Percentiles rank a stretch among this genome's conserved stretches.
These are phyloP conservation scores for Thalia dealbata DNA, from an alignment of 176 grass and related monocot genomes.

Conservation along the genomic window DNA sequence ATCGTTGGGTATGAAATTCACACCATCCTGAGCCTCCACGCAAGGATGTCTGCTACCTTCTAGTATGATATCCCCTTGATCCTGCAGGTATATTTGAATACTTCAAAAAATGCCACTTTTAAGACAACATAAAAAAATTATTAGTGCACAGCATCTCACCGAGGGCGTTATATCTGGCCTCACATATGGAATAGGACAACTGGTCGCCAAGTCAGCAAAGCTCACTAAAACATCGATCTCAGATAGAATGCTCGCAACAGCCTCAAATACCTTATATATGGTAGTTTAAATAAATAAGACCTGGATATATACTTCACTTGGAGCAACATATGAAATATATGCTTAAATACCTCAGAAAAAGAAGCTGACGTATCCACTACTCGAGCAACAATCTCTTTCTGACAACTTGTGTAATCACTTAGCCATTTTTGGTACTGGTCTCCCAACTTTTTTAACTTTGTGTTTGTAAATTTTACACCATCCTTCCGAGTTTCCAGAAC, in stretches of 20 bases:
- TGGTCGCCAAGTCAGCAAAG: conserved; percentile 84
- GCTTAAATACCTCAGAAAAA: conserved; percentile 69
- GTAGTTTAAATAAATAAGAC: conserved; percentile 1
- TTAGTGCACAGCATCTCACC: conserved; percentile 38
- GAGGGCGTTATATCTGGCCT: conserved; percentile 78
- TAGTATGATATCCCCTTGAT: conserved; percentile 87
- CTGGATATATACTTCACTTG: conserved; percentile 1
- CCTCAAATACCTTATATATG: conserved; percentile 65
- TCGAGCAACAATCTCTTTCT: conserved; percentile 59
- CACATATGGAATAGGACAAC: conserved; percentile 78
- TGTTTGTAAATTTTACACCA: conserved; percentile 84
- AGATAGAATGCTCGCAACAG: conserved; percentile 55
- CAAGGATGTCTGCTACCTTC: conserved; percentile 93
- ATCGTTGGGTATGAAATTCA: conserved; percentile 96
- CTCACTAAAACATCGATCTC: conserved; percentile 91
- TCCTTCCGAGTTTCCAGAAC: conserved; percentile 97
- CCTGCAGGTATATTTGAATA: conserved; percentile 30
- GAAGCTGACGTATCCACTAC: conserved; percentile 61
- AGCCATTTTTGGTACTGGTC: conserved; percentile 73
- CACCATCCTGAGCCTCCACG: conserved; percentile 91
- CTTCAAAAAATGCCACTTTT: conserved; percentile 6
- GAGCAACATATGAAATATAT: conserved; percentile 5
- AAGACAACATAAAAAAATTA: conserved; percentile 5
- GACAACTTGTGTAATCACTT: conserved; percentile 57
- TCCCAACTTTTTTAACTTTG: conserved; percentile 87